phyloP scores from a whole-genome alignment of 352 stramenopile genomes.

The Globisporangium nagaii region DNA sequence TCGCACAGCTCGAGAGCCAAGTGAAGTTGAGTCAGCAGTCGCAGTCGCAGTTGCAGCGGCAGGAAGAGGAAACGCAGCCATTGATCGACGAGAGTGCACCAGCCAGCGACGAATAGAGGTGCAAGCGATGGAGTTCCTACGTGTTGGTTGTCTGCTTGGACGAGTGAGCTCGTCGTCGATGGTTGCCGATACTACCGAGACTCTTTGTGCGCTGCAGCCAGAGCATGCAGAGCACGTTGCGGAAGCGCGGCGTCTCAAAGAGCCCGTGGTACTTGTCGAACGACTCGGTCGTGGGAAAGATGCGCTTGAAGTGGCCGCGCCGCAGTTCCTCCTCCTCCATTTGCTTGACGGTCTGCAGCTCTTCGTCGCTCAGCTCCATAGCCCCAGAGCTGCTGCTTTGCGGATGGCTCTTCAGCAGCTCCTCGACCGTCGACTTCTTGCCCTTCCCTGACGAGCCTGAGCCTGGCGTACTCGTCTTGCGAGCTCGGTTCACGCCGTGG shows the following conservation, averaged over 20 bases:
- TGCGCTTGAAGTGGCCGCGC: constrained; percentile 60
- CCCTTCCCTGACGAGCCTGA: neutral
- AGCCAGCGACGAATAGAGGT: no score
- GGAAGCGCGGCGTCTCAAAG: constrained; percentile 51
- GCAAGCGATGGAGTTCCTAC: no score
- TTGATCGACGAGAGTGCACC: no score
- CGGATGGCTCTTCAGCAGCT: constrained; percentile 21
- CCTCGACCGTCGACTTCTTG: constrained; percentile 23
- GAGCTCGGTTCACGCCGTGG: constrained; percentile 26
- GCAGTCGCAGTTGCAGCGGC: neutral
- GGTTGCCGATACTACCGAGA: constrained; percentile 11
- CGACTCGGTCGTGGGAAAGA: constrained; percentile 59
- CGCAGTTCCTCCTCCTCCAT: constrained; percentile 65
- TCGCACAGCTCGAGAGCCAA: constrained; percentile 30
- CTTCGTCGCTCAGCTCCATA: constrained; percentile 46
- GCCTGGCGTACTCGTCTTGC: constrained; percentile 9
- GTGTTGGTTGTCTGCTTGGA: no score
- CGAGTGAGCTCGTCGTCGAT: constrained; percentile 11
- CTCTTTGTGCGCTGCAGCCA: constrained; percentile 32
- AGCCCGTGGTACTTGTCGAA: constrained; percentile 45
- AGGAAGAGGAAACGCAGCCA: neutral
- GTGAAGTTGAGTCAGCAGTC: constrained; percentile 30
- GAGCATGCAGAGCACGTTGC: constrained; percentile 55
- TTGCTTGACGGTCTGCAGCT: constrained; percentile 45
- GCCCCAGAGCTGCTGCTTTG: constrained; percentile 6